A percentile compares a stretch with the other conserved stretches of the same genome.
Conservation (phyloP, 148 eudicot genomes). For the Linanthus parryae region DNA sequence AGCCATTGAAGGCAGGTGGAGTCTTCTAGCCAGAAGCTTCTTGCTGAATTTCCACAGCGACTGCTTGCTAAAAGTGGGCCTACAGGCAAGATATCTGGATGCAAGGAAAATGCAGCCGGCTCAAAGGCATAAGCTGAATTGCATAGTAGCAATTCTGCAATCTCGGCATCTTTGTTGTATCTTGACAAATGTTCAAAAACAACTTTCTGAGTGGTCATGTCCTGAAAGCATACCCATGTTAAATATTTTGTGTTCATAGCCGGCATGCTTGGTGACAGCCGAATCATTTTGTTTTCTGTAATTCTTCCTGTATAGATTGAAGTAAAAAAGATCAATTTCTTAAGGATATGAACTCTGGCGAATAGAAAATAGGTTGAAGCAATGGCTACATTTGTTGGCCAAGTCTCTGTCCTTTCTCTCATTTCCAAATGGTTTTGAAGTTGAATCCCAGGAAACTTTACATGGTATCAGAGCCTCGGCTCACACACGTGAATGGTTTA, state of each 20-base stretch:
- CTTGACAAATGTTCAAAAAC: not conserved
- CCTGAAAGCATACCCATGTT: constrained; percentile 19
- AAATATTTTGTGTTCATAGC: constrained; percentile 19
- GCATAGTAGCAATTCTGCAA: constrained; percentile 14
- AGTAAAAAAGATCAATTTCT: too few species aligned
- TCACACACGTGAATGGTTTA: too few species aligned
- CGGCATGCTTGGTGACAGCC: constrained; percentile 23
- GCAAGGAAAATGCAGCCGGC: constrained; percentile 18
- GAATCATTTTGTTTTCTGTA: constrained; percentile 8
- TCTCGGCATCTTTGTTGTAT: not conserved
- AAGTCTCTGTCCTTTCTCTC: too few species aligned
- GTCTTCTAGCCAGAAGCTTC: constrained; percentile 24
- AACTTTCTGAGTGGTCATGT: not conserved
- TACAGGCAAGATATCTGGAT: constrained; percentile 14
- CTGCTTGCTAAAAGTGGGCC: constrained; percentile 24
- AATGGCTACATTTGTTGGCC: too few species aligned
- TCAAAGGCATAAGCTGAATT: constrained; percentile 22
- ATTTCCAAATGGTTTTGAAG: too few species aligned
- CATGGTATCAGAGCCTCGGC: too few species aligned
- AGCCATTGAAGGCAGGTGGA: constrained; percentile 22
- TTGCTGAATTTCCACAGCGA: constrained; percentile 8
- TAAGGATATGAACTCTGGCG: too few species aligned
- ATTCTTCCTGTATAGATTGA: constrained; percentile 21
- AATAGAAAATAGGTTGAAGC: too few species aligned
- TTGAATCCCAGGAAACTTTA: too few species aligned